A percentile compares a stretch with the other conserved stretches of the same genome.
Evolutionary conservation across 352 stramenopile species (phyloP).

Genomic region (Discostella stelligera): DNA sequence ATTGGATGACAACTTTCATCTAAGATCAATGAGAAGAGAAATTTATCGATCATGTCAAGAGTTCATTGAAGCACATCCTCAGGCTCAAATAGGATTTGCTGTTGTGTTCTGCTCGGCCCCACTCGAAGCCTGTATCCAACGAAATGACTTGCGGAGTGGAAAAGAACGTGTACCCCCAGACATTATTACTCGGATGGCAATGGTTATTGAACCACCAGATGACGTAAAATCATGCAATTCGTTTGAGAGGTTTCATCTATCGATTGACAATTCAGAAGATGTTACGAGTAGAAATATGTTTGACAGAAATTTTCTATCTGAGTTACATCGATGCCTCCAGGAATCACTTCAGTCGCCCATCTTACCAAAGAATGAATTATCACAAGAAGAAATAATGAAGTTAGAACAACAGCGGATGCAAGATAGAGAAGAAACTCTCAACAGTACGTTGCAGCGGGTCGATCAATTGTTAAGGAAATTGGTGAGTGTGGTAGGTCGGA

Average conservation of each 20-base stretch:
- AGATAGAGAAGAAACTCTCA: slow-evolving; percentile 43
- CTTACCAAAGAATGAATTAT: slow-evolving; percentile 30
- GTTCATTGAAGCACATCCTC: slow-evolving; percentile 11
- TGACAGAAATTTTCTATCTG: slow-evolving; percentile 3
- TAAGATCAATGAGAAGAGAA: slow-evolving; percentile 77
- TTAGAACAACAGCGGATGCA: slow-evolving; percentile 31
- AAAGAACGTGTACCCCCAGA: slow-evolving; percentile 46
- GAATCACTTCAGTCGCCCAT: slow-evolving; percentile 33
- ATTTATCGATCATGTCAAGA: slow-evolving; percentile 59
- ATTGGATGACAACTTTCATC: slow-evolving; percentile 80
- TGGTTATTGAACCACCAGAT: slow-evolving; percentile 61
- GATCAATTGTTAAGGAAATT: slow-evolving; percentile 57
- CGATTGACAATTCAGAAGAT: slow-evolving; percentile 20
- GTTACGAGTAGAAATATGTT: slow-evolving; percentile 9
- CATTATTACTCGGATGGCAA: slow-evolving; percentile 60
- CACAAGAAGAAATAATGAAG: slow-evolving; percentile 30
- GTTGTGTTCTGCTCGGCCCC: slow-evolving; percentile 41
- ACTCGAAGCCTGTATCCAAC: slow-evolving; percentile 54
- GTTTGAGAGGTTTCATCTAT: slow-evolving; percentile 40
- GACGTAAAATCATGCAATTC: slow-evolving; percentile 39
- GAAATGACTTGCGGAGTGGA: slow-evolving; percentile 52
- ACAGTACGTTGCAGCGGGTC: slow-evolving; percentile 49
- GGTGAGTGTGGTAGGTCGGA: slow-evolving; percentile 49
- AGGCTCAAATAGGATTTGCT: slow-evolving; percentile 35
- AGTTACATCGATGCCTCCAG: slow-evolving; percentile 26